Conservation (phyloP, 306 rosid genomes). For the Prunus armeniaca region DNA sequence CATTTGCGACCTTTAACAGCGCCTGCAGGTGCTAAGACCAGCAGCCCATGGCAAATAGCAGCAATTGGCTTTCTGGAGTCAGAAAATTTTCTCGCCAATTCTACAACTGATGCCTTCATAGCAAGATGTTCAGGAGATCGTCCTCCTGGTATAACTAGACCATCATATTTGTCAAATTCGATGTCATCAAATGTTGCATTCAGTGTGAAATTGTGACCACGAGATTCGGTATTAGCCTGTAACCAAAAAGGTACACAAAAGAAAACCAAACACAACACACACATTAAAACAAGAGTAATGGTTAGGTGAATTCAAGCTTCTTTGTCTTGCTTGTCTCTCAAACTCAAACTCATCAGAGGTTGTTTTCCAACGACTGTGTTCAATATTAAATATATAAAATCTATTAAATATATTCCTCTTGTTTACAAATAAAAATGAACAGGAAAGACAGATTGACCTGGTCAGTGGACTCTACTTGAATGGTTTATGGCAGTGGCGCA, state of each 20-base stretch:
- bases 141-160: slow-evolving; percentile 74
- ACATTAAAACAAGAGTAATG: too few relatives aligned
- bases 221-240: slow-evolving; percentile 59
- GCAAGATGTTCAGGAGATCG: slow-evolving; percentile 90
- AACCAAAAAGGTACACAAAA: slow-evolving; percentile 7
- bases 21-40: slow-evolving; percentile 91
- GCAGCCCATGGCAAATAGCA: slow-evolving; percentile 66
- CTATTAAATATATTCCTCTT: too few relatives aligned
- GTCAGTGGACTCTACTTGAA: too few relatives aligned
- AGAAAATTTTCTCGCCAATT: slow-evolving; percentile 49
- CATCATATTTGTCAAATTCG: slow-evolving; percentile 55
- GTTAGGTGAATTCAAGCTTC: too few relatives aligned
- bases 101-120: slow-evolving; percentile 41
- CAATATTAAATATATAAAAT: too few relatives aligned
- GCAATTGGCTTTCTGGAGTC: slow-evolving; percentile 58
- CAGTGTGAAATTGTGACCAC: slow-evolving; percentile 78
- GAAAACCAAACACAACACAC: too few relatives aligned
- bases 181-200: slow-evolving; percentile 80
- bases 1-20: slow-evolving; percentile 54
- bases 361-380: too few relatives aligned
- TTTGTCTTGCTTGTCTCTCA: too few relatives aligned
- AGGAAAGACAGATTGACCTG: too few relatives aligned
- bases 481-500: slow-evolving; percentile 55
- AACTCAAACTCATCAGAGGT: too few relatives aligned
- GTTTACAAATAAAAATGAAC: too few relatives aligned